Evolutionary conservation across 2,329 filamentous ascomycete species (phyloP).

Genomic region (Mycogone perniciosa): DNA sequence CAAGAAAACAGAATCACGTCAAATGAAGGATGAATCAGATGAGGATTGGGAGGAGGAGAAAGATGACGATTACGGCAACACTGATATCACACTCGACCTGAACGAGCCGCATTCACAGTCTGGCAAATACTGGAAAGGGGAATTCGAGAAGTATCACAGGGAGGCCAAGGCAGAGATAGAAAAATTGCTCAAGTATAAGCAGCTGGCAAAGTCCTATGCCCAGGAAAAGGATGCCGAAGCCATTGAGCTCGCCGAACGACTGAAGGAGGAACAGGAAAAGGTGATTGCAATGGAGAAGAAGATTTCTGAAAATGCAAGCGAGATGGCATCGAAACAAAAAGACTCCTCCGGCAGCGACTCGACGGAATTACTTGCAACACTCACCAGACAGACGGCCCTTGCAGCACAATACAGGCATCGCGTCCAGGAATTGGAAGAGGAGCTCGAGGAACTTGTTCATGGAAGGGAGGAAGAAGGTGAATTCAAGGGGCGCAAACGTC

Average conservation of each 20-base stretch:
- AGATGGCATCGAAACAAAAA: constrained; percentile 37
- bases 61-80: constrained; percentile 30
- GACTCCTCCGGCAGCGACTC: constrained; percentile 37
- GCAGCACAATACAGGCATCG: constrained; percentile 52
- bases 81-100: constrained; percentile 63
- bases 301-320: constrained; percentile 53
- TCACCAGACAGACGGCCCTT: constrained; percentile 52
- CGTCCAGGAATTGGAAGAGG: constrained; percentile 51
- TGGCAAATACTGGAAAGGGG: constrained; percentile 72
- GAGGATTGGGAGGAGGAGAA: constrained; percentile 51
- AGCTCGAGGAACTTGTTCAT: constrained; percentile 37
- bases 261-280: constrained; percentile 62
- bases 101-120: constrained; percentile 70
- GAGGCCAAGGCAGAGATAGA: constrained; percentile 69
- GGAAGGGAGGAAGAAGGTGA: constrained; percentile 28
- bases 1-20: constrained; percentile 10
- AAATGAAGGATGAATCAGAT: constrained; percentile 25
- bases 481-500: constrained; percentile 19
- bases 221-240: constrained; percentile 71
- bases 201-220: constrained; percentile 71
- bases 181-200: constrained; percentile 73
- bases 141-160: constrained; percentile 67
- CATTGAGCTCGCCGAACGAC: constrained; percentile 55
- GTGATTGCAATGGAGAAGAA: constrained; percentile 58
- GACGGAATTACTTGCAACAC: constrained; percentile 44